Conservation (phyloP, 306 rosid species). For the Dalbergia cochinchinensis region DNA sequence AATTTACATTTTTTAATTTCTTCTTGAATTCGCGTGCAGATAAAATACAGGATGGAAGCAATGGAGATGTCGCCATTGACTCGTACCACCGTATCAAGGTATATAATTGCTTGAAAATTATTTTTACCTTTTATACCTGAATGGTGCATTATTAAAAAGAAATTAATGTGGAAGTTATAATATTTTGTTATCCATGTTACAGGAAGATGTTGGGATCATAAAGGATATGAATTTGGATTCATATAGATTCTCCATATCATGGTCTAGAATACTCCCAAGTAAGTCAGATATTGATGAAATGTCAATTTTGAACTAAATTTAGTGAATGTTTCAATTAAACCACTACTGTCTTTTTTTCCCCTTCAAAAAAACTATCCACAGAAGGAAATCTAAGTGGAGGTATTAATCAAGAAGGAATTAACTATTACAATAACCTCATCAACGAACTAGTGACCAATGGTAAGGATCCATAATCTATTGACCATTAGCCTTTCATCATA, state of each 20-base stretch:
- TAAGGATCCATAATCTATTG: background rate
- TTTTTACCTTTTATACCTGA: background rate
- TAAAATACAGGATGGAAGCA: constrained; percentile 48
- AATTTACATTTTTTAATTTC: background rate
- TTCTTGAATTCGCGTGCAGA: constrained; percentile 38
- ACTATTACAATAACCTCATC: constrained; percentile 69
- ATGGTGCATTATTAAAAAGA: background rate
- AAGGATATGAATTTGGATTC: constrained; percentile 70
- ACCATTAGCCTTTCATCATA: background rate
- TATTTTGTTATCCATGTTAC: background rate
- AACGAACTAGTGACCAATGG: constrained; percentile 63
- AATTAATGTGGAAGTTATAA: background rate
- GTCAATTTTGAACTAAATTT: background rate
- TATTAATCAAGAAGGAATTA: constrained; percentile 60
- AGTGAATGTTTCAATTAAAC: background rate
- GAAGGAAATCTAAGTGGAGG: constrained; percentile 72
- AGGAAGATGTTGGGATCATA: constrained; percentile 72
- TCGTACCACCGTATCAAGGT: constrained; percentile 56
- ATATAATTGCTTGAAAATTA: background rate
- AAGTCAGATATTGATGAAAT: constrained; percentile 12
- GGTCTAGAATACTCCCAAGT: constrained; percentile 81
- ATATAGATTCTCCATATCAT: constrained; percentile 74
- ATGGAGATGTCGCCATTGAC: constrained; percentile 60
- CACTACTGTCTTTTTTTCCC: too few relatives aligned
- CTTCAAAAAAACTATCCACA: background rate